Percentiles rank a stretch among this genome's conserved stretches.
phyloP scores from a whole-genome alignment of 345 rosid species.

The Populus deltoides region DNA sequence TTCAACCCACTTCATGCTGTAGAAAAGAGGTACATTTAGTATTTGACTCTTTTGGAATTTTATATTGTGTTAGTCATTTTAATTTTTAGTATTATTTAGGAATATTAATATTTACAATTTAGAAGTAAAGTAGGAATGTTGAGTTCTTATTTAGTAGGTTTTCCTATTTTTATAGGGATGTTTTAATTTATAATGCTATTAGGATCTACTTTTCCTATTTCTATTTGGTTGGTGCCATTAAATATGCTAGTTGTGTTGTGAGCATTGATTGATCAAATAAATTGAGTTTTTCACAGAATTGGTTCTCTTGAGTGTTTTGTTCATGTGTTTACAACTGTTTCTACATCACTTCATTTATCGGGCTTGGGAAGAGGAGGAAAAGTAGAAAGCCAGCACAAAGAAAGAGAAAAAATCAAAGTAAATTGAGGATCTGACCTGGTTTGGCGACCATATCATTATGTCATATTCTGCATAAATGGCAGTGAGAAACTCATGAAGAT shows the following conservation, averaged over 20 bases:
- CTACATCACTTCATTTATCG: background rate
- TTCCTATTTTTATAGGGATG: background rate
- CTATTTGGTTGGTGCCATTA: background rate
- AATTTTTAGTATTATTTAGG: background rate
- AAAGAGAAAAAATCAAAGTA: background rate
- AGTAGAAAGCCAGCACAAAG: background rate
- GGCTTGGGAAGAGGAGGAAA: background rate
- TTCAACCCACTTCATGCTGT: slow-evolving; percentile 98
- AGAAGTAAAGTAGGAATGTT: background rate
- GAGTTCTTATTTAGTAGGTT: background rate
- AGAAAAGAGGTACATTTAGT: slow-evolving; percentile 5
- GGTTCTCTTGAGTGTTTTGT: background rate
- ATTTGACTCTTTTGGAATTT: background rate
- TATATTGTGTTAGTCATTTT: background rate
- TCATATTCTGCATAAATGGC: slow-evolving; percentile 87
- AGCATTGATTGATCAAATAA: background rate
- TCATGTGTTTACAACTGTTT: background rate
- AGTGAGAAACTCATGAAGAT: slow-evolving; percentile 94
- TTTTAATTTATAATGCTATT: too few relatives aligned
- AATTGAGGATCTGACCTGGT: slow-evolving; percentile 54
- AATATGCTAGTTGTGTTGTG: background rate
- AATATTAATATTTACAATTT: background rate
- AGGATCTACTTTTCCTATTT: background rate
- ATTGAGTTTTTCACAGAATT: background rate
- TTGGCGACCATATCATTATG: slow-evolving; percentile 97